Base-by-base conservation (phyloP, 345 rosid species). In the Gossypium raimondii region DNA sequence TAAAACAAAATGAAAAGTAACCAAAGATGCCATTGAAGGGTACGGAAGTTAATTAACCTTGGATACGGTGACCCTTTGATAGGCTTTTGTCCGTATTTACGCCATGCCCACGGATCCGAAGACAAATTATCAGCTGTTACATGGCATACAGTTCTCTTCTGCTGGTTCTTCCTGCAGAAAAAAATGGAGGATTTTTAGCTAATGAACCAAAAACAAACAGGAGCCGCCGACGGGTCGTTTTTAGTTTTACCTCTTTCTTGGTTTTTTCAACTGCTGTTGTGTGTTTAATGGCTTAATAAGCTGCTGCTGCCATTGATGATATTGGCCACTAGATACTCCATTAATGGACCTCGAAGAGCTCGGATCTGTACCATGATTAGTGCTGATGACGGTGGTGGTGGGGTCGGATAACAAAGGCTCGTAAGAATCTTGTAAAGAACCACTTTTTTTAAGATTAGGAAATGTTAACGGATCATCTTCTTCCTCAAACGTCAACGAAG, bases 51-150 rank as follows among this genome's bases (percentile, higher is more conserved):
- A 53, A 25, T 56, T 53, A 59, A 90, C 97, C 97, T 90, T 25
- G 97, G 98, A 71, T 87, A 87, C 5, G 97, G 93, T 22, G 97
- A 90, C 51, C 97, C 97, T 82, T 92, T 94, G 81, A 94, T 94
- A 70, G 97, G 98, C 81, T 94, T 94, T 69, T 94, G 97, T 4
- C 98, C 98, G 78, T 94, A 94, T 63, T 94, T 94, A 9, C 98
- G 87, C 98, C 98, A 94, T 56, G 97, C 89, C 98, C 98, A 94
- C 75, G 85, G 74, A 85, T 94, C 98, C 67, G 86, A 77, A 16
- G 90, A 84, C 71, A 94, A 89, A 75, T 90, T 86, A 78, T 90
- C 97, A 51, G 82, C 92, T 29, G 89, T 77, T 50, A 94, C 89
- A 56, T 88, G 95, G 81, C 89, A 81, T 45, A 94, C 83, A 57